Percentiles rank a stretch among this genome's conserved stretches.
These are phyloP conservation scores for Simmondsia chinensis DNA, from an alignment of 148 eudicot species.

Conservation along the genomic window DNA sequence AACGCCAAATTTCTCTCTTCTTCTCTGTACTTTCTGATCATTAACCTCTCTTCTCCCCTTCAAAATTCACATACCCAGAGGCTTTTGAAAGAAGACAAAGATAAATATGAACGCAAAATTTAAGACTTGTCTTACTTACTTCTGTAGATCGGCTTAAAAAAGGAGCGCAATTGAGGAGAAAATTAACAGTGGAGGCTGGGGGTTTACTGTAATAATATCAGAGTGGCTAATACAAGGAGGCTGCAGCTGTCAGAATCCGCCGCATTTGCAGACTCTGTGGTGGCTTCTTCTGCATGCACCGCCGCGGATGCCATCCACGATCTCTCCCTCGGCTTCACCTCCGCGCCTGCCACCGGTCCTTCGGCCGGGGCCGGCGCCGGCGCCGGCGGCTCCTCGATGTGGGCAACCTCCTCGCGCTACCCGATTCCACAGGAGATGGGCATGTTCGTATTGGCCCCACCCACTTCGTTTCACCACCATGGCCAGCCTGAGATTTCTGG, in stretches of 20 bases:
- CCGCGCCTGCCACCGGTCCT: slow-evolving; percentile 16
- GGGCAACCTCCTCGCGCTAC: slow-evolving; percentile 43
- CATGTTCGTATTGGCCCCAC: slow-evolving; percentile 65
- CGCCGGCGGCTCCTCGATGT: slow-evolving; percentile 18
- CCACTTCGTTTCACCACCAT: slow-evolving; percentile 32
- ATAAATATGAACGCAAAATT: too few relatives aligned
- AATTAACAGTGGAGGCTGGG: too few relatives aligned
- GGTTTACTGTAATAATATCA: too few relatives aligned
- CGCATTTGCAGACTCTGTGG: slow-evolving; percentile 56
- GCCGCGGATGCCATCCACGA: slow-evolving; percentile 22
- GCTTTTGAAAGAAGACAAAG: too few relatives aligned
- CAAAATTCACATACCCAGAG: slow-evolving; percentile 10
- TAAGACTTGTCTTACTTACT: too few relatives aligned
- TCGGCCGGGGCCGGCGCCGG: slow-evolving; percentile 6
- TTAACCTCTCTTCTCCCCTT: slow-evolving; percentile 7
- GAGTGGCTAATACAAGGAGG: slow-evolving; percentile 59
- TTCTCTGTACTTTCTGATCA: too few relatives aligned
- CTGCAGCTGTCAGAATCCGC: slow-evolving; percentile 37
- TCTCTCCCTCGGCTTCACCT: slow-evolving; percentile 52
- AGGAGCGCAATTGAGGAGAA: too few relatives aligned
- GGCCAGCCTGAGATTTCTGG: too few relatives aligned
- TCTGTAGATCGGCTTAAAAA: too few relatives aligned
- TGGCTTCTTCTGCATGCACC: slow-evolving; percentile 23
- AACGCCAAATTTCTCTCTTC: too few relatives aligned
- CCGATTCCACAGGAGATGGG: slow-evolving; percentile 47